Conservation (phyloP, 768 basidiomycete genomes). For the Hypsizygus marmoreus region DNA sequence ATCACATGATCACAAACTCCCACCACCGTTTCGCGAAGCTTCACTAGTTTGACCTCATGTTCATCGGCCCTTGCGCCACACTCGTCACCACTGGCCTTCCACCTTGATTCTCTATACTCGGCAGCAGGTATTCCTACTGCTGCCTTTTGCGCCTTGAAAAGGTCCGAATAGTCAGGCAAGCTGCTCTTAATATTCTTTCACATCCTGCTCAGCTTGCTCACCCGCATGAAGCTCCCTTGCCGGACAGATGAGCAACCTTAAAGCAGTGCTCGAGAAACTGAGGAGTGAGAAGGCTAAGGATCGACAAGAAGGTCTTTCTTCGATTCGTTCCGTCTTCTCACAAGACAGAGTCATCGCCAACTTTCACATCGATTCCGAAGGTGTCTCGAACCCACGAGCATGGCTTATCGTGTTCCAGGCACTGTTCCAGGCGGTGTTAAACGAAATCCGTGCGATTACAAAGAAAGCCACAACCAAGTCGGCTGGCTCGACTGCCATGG, state of each 20-base stretch:
- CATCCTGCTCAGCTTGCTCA: too few species aligned
- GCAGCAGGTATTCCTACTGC: too few species aligned
- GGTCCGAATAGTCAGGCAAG: too few species aligned
- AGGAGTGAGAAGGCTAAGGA: conserved; percentile 69
- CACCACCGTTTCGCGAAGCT: too few species aligned
- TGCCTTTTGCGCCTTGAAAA: too few species aligned
- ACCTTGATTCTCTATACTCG: too few species aligned
- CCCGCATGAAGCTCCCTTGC: too few species aligned
- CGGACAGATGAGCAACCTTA: conserved; percentile 36
- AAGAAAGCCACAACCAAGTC: conserved; percentile 43
- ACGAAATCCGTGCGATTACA: conserved; percentile 57
- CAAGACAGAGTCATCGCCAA: conserved; percentile 47
- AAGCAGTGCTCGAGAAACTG: conserved; percentile 51
- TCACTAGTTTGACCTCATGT: too few species aligned
- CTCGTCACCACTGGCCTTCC: too few species aligned
- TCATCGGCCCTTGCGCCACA: too few species aligned
- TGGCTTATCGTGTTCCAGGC: conserved; percentile 77
- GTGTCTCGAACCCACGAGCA: conserved; percentile 31
- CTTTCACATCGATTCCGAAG: conserved; percentile 39
- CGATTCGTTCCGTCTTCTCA: conserved; percentile 53
- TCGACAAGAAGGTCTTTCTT: conserved; percentile 60
- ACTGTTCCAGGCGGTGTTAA: conserved; percentile 64
- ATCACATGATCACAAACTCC: too few species aligned
- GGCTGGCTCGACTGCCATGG: conserved; percentile 41
- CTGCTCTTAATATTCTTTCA: too few species aligned